Conservation (phyloP, 805 yeast genomes). For the Candida tammaniensis region DNA sequence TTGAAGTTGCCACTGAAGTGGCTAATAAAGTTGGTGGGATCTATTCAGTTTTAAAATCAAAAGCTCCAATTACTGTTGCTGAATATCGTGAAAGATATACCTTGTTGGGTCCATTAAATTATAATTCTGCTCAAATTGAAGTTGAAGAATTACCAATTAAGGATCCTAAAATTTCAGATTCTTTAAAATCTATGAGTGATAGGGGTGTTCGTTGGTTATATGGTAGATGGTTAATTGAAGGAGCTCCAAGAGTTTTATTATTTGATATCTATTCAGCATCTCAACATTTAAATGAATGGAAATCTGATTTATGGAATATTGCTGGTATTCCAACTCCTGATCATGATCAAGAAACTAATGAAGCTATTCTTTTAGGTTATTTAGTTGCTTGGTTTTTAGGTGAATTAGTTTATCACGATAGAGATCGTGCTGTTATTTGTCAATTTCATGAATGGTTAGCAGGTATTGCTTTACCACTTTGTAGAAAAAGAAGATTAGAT, state of each 20-base stretch:
- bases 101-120: conserved; percentile 81
- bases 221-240: conserved; percentile 97
- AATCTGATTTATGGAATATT: conserved; percentile 83
- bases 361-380: conserved; percentile 90
- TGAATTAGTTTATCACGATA: conserved; percentile 81
- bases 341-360: conserved; percentile 83
- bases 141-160: conserved; percentile 70
- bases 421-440: conserved; percentile 83
- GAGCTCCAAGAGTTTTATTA: conserved; percentile 89
- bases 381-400: conserved; percentile 97
- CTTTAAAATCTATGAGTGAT: conserved; percentile 74
- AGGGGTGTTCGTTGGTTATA: conserved; percentile 82
- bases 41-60: conserved; percentile 92
- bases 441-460: conserved; percentile 99
- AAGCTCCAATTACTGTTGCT: conserved; percentile 94
- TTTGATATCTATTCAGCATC: conserved; percentile 82
- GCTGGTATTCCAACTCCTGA: conserved; percentile 94
- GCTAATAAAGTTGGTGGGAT: conserved; percentile 98
- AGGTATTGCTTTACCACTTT: conserved; percentile 90
- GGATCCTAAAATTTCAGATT: conserved; percentile 52
- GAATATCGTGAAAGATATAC: conserved; percentile 88
- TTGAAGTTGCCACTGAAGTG: conserved; percentile 96
- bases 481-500: conserved; percentile 87
- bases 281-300: conserved; percentile 82
- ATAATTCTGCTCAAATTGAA: conserved; percentile 70